These are phyloP conservation scores for Coemansia reversa DNA, from an alignment of 192 early-diverging fungal genomes.

Conservation along the genomic window DNA sequence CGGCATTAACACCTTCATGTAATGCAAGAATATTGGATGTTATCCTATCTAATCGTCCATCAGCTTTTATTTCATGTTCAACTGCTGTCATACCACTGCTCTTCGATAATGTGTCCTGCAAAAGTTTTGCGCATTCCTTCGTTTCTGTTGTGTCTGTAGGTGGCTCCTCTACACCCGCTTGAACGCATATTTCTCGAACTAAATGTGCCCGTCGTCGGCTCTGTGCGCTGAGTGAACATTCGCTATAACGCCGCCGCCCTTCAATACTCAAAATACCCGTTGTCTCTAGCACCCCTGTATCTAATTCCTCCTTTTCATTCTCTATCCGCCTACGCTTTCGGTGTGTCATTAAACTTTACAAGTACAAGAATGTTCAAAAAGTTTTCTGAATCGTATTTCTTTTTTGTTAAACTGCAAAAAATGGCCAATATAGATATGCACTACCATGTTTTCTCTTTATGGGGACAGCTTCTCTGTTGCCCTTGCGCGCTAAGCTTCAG, in stretches of 20 bases:
- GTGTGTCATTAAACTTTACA: neutral
- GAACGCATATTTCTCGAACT: slow-evolving; percentile 1
- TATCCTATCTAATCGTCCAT: slow-evolving; percentile 1
- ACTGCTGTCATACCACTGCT: neutral
- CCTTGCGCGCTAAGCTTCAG: neutral
- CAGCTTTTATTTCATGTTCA: neutral
- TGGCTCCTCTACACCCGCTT: slow-evolving; percentile 6
- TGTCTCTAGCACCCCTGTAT: neutral
- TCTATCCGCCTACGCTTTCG: neutral
- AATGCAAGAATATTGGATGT: slow-evolving; percentile 21
- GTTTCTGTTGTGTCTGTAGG: neutral
- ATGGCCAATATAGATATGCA: neutral
- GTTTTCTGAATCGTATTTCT: neutral
- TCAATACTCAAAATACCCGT: neutral
- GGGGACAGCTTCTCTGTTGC: too few species aligned
- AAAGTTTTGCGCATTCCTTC: slow-evolving; percentile 12
- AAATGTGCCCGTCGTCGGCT: slow-evolving; percentile 34
- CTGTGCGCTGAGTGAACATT: slow-evolving; percentile 26
- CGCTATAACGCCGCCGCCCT: slow-evolving; percentile 9
- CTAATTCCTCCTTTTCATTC: neutral
- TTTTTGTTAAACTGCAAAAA: neutral
- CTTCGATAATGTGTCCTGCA: slow-evolving; percentile 20
- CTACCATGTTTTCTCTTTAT: too few species aligned
- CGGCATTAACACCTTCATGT: slow-evolving; percentile 12
- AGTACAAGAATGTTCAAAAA: neutral